Conservation (phyloP, 306 rosid species). For the Trifolium repens region DNA sequence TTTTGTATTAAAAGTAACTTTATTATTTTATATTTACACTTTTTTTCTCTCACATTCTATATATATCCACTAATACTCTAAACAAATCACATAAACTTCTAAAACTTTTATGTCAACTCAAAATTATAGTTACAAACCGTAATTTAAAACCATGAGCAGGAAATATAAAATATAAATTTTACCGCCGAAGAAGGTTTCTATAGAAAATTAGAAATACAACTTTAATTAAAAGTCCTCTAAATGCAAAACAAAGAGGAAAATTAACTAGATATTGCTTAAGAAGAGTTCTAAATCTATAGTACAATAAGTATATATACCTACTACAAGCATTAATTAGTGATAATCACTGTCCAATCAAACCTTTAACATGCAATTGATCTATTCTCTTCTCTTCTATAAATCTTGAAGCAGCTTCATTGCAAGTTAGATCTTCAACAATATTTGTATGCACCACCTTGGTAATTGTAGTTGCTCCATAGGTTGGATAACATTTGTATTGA, state of each 20-base stretch:
- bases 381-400: constrained; percentile 35
- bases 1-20: no score
- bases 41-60: no score
- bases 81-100: neutral
- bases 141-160: neutral
- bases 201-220: neutral
- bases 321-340: neutral
- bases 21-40: no score
- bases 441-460: constrained; percentile 46
- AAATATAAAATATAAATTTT: neutral
- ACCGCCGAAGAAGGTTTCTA: constrained; percentile 11
- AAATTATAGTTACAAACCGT: neutral
- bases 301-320: neutral
- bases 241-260: neutral
- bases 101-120: neutral
- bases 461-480: constrained; percentile 37
- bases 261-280: neutral
- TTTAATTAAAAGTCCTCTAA: neutral
- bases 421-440: constrained; percentile 42
- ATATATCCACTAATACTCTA: no score
- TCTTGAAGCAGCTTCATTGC: constrained; percentile 55
- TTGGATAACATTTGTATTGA: constrained; percentile 52
- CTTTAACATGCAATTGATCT: constrained; percentile 38
- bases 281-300: constrained; percentile 9
- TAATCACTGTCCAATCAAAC: constrained; percentile 49